Evolutionary conservation across 345 rosid genomes (phyloP).

Genomic region (Citrus mangshanensis): DNA sequence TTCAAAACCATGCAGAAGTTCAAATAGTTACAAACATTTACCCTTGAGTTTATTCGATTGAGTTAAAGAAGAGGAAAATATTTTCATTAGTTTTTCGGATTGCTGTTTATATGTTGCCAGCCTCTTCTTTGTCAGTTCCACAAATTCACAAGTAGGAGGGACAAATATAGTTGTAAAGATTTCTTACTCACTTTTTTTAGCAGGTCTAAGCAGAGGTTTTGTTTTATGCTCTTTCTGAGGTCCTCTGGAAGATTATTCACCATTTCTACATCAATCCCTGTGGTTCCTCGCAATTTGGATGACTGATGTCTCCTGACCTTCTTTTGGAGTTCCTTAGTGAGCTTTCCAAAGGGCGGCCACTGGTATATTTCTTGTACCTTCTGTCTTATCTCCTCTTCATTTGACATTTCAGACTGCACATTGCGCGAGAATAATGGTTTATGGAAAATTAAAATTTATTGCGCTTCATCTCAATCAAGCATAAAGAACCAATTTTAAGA

Average conservation of each 20-base stretch:
- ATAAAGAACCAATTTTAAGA: not conserved
- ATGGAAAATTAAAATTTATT: not conserved
- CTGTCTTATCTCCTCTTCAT: not conserved
- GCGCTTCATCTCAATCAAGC: not conserved
- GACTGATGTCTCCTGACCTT: not conserved
- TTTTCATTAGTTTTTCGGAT: too few relatives aligned
- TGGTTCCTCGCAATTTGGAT: not conserved
- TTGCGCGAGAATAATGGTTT: not conserved
- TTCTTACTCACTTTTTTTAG: not conserved
- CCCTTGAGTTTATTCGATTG: too few relatives aligned
- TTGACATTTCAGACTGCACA: not conserved
- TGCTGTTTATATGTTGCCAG: too few relatives aligned
- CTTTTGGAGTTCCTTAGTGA: not conserved
- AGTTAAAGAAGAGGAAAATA: too few relatives aligned
- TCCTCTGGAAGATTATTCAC: not conserved
- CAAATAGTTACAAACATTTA: too few relatives aligned
- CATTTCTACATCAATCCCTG: not conserved
- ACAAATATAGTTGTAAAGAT: too few relatives aligned
- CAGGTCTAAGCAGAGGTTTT: not conserved
- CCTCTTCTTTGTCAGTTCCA: too few relatives aligned
- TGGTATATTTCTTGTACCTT: not conserved
- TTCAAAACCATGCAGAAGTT: too few relatives aligned
- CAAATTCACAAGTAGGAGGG: too few relatives aligned
- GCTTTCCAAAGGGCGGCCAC: not conserved
- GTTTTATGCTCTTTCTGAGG: not conserved